Conservation (phyloP, 192 early-diverging fungal species). For the Umbelopsis sp. region DNA sequence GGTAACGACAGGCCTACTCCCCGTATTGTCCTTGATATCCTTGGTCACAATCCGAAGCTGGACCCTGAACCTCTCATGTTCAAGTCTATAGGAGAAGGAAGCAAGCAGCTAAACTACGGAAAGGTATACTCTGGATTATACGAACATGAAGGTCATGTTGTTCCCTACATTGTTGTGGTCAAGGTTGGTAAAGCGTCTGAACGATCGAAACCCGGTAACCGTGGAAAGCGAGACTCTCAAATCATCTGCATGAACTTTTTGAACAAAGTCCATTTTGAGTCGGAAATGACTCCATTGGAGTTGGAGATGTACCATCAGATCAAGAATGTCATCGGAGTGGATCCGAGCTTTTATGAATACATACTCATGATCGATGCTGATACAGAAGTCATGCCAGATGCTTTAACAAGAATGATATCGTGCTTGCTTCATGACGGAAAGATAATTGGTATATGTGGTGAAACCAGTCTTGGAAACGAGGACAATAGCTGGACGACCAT, state of each 20-base stretch:
- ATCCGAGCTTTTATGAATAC: slow-evolving; percentile 81
- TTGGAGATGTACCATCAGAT: slow-evolving; percentile 83
- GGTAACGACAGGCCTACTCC: slow-evolving; percentile 83
- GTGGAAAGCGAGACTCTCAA: slow-evolving; percentile 89
- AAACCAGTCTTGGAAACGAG: slow-evolving; percentile 92
- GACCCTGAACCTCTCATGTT: slow-evolving; percentile 68
- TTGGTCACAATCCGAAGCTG: slow-evolving; percentile 55
- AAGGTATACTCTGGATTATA: slow-evolving; percentile 85
- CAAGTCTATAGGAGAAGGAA: slow-evolving; percentile 77
- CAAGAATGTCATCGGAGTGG: slow-evolving; percentile 83
- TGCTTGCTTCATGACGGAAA: slow-evolving; percentile 75
- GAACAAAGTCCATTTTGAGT: slow-evolving; percentile 77
- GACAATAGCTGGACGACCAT: slow-evolving; percentile 93
- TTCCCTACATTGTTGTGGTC: slow-evolving; percentile 80
- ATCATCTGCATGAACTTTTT: slow-evolving; percentile 85
- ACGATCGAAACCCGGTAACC: slow-evolving; percentile 73
- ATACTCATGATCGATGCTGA: slow-evolving; percentile 80
- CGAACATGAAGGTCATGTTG: slow-evolving; percentile 70
- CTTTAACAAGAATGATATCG: slow-evolving; percentile 86
- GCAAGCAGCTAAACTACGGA: slow-evolving; percentile 78
- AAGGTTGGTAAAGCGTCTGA: slow-evolving; percentile 79
- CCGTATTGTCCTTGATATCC: slow-evolving; percentile 77
- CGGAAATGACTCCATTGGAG: slow-evolving; percentile 77
- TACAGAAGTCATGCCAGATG: slow-evolving; percentile 80
- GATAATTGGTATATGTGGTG: slow-evolving; percentile 94